Percentiles rank a stretch among this genome's conserved stretches.
Evolutionary conservation across 2,329 filamentous ascomycete species (phyloP).

Genomic region (Lachnum nothofagi): DNA sequence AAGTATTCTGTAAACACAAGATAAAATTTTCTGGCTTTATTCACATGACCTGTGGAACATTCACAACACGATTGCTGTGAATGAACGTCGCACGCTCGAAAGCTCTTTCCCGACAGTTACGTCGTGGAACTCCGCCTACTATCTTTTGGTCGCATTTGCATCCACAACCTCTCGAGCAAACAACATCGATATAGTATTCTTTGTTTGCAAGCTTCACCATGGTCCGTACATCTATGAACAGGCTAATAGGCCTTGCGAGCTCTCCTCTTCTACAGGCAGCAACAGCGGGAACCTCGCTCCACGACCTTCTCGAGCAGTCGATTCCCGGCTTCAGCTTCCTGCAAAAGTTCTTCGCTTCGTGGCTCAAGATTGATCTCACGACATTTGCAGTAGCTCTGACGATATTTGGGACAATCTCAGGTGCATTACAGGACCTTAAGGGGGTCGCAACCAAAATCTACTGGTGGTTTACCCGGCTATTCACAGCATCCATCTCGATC

Average conservation of each 20-base stretch:
- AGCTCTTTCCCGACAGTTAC: no score
- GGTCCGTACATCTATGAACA: not conserved
- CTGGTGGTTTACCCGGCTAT: slow-evolving; percentile 39
- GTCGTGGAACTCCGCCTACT: no score
- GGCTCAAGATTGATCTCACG: slow-evolving; percentile 43
- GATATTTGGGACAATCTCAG: slow-evolving; percentile 39
- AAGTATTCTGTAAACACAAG: no score
- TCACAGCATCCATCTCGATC: slow-evolving; percentile 41
- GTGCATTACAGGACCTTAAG: slow-evolving; percentile 37
- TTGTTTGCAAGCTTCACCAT: no score
- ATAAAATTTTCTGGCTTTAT: no score
- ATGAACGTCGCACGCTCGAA: no score
- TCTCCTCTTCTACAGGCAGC: not conserved
- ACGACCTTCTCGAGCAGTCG: not conserved
- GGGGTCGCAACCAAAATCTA: slow-evolving; percentile 37
- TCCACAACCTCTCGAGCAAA: no score
- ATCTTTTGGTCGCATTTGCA: no score
- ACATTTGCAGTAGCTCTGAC: slow-evolving; percentile 43
- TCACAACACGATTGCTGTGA: no score
- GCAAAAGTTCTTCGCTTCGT: slow-evolving; percentile 36
- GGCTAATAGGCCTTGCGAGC: not conserved
- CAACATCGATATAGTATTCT: no score
- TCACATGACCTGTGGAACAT: no score
- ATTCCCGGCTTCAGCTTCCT: slow-evolving; percentile 23
- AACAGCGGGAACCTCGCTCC: not conserved